A percentile compares a stretch with the other conserved stretches of the same genome.
Evolutionary conservation across 192 early-diverging fungal species (phyloP).

Genomic region (Coemansia sp.): DNA sequence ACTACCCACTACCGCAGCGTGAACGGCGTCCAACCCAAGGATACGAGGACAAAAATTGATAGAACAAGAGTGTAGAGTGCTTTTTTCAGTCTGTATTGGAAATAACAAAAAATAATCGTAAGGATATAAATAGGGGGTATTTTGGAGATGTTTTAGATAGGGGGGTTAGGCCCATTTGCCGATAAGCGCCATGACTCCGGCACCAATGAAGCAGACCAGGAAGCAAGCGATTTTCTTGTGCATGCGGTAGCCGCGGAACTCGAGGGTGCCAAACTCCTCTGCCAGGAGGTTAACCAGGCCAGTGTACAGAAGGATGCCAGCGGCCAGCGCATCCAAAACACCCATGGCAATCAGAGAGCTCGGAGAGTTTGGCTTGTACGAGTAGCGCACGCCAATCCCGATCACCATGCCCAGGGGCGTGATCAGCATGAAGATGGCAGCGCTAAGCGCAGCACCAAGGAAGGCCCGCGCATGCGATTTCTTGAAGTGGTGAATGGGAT

Average conservation of each 20-base stretch:
- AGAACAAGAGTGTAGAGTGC: too few relatives aligned
- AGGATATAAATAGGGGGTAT: background rate
- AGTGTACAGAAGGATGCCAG: slow-evolving; percentile 80
- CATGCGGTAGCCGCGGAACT: slow-evolving; percentile 56
- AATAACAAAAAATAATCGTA: background rate
- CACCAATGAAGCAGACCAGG: slow-evolving; percentile 65
- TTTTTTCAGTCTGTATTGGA: too few relatives aligned
- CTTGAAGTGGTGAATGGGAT: slow-evolving; percentile 13
- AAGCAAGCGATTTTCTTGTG: slow-evolving; percentile 58
- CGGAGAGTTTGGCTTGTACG: slow-evolving; percentile 64
- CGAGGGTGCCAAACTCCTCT: slow-evolving; percentile 62
- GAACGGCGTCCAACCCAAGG: slow-evolving; percentile 36
- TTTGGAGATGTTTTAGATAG: background rate
- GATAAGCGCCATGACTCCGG: slow-evolving; percentile 72
- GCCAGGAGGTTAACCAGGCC: slow-evolving; percentile 73
- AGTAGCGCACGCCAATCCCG: slow-evolving; percentile 70
- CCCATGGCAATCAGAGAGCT: slow-evolving; percentile 64
- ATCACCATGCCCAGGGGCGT: slow-evolving; percentile 79
- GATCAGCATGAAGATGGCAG: slow-evolving; percentile 63
- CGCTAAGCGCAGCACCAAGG: slow-evolving; percentile 47
- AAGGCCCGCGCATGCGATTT: slow-evolving; percentile 25
- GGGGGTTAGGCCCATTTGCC: slow-evolving; percentile 66
- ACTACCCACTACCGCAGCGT: slow-evolving; percentile 47
- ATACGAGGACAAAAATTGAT: slow-evolving; percentile 39
- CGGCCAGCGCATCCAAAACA: slow-evolving; percentile 73